Conservation (phyloP, 768 basidiomycete genomes). For the Postia placenta region DNA sequence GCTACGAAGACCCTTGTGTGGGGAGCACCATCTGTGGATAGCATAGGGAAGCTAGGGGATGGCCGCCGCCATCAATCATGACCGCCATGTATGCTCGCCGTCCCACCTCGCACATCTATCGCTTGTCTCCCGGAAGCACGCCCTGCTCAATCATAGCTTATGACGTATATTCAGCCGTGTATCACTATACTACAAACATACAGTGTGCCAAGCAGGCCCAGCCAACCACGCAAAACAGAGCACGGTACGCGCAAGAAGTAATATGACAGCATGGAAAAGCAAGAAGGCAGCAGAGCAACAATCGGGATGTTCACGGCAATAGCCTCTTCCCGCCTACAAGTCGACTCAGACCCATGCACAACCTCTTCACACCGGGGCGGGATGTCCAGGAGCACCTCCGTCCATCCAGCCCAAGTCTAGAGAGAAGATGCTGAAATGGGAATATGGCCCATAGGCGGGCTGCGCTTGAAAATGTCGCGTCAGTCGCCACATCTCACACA, state of each 20-base stretch:
- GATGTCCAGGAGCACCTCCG: slow-evolving; percentile 33
- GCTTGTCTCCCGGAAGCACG: slow-evolving; percentile 8
- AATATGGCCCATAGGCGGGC: slow-evolving; percentile 1
- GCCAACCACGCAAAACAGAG: background rate
- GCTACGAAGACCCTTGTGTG: slow-evolving; percentile 57
- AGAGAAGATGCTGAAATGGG: slow-evolving; percentile 20
- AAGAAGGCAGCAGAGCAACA: background rate
- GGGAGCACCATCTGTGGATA: slow-evolving; percentile 68
- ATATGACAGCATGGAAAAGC: slow-evolving; percentile 6
- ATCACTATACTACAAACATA: background rate
- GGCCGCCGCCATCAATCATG: background rate
- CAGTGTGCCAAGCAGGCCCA: background rate
- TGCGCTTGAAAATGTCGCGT: background rate
- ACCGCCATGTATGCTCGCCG: background rate
- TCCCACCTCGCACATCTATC: background rate
- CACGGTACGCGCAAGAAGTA: slow-evolving; percentile 1
- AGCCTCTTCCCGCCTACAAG: background rate
- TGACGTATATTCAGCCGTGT: background rate
- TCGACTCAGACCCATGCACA: slow-evolving; percentile 32
- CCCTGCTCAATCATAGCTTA: slow-evolving; percentile 5
- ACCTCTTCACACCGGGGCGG: slow-evolving; percentile 61
- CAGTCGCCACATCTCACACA: background rate
- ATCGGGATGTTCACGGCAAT: background rate
- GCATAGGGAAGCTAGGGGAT: slow-evolving; percentile 43
- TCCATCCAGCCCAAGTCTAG: slow-evolving; percentile 26